These are phyloP conservation scores for Fraxinus latifolia DNA, from an alignment of 305 asterid species.

Conservation along the genomic window DNA sequence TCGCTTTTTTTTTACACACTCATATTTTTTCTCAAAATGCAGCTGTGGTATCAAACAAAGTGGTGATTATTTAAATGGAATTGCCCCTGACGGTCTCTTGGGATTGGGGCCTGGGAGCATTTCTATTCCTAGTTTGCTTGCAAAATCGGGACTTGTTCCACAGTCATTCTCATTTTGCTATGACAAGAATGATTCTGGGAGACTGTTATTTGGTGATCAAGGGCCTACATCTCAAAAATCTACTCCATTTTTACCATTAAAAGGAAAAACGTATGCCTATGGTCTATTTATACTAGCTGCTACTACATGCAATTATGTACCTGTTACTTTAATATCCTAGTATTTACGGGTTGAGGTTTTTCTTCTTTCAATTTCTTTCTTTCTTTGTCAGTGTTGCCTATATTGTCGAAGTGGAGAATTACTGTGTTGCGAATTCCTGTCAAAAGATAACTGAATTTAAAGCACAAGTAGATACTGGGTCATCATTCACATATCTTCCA, in stretches of 20 bases:
- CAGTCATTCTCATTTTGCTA: conserved; percentile 81
- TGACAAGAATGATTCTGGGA: conserved; percentile 65
- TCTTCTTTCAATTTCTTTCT: conserved; percentile 15
- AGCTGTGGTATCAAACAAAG: conserved; percentile 89
- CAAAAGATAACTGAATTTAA: conserved; percentile 47
- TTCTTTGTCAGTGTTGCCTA: conserved; percentile 37
- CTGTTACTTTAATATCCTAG: neutral
- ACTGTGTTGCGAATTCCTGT: conserved; percentile 55
- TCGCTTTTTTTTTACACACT: conserved; percentile 9
- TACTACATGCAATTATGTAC: neutral
- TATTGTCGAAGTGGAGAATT: conserved; percentile 53
- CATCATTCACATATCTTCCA: conserved; percentile 72
- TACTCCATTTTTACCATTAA: conserved; percentile 45
- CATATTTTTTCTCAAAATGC: conserved; percentile 35
- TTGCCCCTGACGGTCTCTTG: conserved; percentile 85
- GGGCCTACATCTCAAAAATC: conserved; percentile 63
- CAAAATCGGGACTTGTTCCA: conserved; percentile 64
- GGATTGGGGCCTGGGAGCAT: conserved; percentile 81
- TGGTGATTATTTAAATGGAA: conserved; percentile 65
- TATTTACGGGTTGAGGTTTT: neutral
- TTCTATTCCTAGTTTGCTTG: conserved; percentile 73
- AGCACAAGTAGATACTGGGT: conserved; percentile 72
- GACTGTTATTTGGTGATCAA: conserved; percentile 76
- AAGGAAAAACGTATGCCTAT: conserved; percentile 41
- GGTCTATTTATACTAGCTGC: neutral